phyloP scores from a whole-genome alignment of 441 rosid genomes.

The Arabidopsis hybrid region DNA sequence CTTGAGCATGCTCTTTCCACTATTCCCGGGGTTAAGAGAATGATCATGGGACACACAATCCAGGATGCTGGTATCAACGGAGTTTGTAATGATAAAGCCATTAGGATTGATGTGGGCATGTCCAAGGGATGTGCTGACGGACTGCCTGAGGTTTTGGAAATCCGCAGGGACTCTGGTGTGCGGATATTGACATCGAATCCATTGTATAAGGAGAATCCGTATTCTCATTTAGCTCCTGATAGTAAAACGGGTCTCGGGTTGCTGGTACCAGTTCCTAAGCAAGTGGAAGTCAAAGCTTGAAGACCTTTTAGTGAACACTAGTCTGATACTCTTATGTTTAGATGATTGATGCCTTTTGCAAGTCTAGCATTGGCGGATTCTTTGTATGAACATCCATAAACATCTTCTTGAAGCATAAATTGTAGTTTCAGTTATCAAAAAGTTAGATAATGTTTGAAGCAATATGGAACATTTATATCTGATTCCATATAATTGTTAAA shows the following conservation, averaged over 20 bases:
- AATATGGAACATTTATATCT: constrained; percentile 12
- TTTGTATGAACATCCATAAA: constrained; percentile 27
- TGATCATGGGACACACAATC: constrained; percentile 97
- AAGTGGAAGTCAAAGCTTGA: constrained; percentile 60
- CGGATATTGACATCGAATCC: constrained; percentile 66
- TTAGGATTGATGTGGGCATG: constrained; percentile 94
- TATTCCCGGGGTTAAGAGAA: constrained; percentile 85
- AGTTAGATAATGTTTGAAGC: constrained; percentile 17
- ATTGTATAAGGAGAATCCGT: constrained; percentile 49
- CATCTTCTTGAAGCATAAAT: constrained; percentile 3
- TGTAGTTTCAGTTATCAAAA: constrained; percentile 10
- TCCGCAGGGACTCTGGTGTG: constrained; percentile 56
- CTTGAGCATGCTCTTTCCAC: constrained; percentile 83
- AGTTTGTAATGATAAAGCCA: constrained; percentile 66
- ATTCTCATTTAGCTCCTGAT: constrained; percentile 44
- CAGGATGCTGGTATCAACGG: constrained; percentile 74
- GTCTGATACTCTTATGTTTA: constrained; percentile 8
- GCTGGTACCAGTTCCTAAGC: constrained; percentile 51
- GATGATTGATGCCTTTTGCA: constrained; percentile 34
- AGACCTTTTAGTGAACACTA: not conserved
- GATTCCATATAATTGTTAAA: constrained; percentile 9
- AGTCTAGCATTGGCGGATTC: constrained; percentile 25
- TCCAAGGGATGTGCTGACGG: constrained; percentile 78
- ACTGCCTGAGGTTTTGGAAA: constrained; percentile 93
- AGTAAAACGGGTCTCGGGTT: constrained; percentile 58